Evolutionary conservation across 768 basidiomycete species (phyloP), one percentile per base, ranked within the genome.

Genomic region (Sporobolomyces phaffii): DNA sequence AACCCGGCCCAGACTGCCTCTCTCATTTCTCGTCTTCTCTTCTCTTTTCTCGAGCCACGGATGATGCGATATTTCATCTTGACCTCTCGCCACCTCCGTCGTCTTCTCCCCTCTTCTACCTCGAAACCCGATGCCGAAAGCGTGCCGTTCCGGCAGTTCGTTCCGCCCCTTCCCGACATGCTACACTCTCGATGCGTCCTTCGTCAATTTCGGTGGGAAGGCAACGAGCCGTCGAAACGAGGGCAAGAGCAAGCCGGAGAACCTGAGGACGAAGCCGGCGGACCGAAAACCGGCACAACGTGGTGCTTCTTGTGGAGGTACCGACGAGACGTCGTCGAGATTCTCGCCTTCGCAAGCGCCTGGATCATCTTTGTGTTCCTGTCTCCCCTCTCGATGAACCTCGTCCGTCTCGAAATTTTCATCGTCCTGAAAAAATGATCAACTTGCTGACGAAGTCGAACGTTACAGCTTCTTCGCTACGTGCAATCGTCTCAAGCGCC

Each of bases 301-400:
- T 15, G 22, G 17, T 45, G 47, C 31, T 70, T 70, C 26, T 47
- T 56, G 6, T 54, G 64, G 69, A 0, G 50, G 18, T 44, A 65
- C 24, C 34, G 48, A 6, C 0, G 28, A 11, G 69, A 65, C 6
- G 14, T 63, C 31, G 15, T 33, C 22, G 34, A 22, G 20, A 63
- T 70, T 20, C 18, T 70, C 28, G 38, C 26, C 1, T 70, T 62
- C 34, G 60, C 64, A 14, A 60, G 29, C 18, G 60, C 52, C 1
- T 70, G 69, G 69, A 65, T 70, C 51, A 40, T 53, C 14, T 65
- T 48, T 28, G 54, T 70, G 26, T 70, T 70, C n/a, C 38, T 64
- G 6, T 54, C 57, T 3, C 69, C 69, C 1, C 58, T 70, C 5
- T 62, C 69, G 14, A 62, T 70, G 64, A 70, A 70, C 47, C 57